A percentile compares a stretch with the other conserved stretches of the same genome.
Conservation (phyloP, 1,284 basidiomycete species). For the Fomitopsis palustris region DNA sequence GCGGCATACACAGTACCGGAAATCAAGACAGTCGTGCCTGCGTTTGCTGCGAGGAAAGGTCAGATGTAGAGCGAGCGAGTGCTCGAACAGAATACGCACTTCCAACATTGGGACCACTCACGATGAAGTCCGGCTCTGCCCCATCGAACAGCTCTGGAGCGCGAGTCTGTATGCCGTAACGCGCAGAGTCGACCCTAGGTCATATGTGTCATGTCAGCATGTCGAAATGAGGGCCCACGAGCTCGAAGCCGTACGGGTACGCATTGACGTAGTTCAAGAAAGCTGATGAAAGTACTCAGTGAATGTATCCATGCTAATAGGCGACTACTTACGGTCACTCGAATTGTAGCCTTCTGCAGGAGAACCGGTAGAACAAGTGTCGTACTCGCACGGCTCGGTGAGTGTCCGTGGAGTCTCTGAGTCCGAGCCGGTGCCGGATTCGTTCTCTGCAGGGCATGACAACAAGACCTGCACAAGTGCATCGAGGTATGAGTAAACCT, state of each 20-base stretch:
- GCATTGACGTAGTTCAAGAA: conserved; percentile 23
- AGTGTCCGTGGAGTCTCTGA: conserved; percentile 22
- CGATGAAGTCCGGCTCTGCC: conserved; percentile 42
- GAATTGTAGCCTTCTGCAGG: conserved; percentile 40
- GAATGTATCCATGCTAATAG: not conserved
- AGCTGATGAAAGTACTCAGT: conserved; percentile 4
- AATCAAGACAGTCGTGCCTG: conserved; percentile 10
- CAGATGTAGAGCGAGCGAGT: too few relatives aligned
- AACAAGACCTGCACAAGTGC: conserved; percentile 32
- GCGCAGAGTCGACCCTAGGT: conserved; percentile 38
- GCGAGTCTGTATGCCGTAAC: conserved; percentile 45
- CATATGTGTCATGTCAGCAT: not conserved
- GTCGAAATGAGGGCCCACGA: not conserved
- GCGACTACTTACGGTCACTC: conserved; percentile 34
- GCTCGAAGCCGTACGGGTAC: conserved; percentile 14
- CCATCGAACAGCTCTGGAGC: conserved; percentile 39
- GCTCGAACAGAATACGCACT: conserved; percentile 8
- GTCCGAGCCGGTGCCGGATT: conserved; percentile 40
- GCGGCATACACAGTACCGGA: conserved; percentile 21
- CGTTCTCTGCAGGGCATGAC: conserved; percentile 39
- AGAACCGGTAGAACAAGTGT: conserved; percentile 37
- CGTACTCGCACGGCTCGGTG: conserved; percentile 35
- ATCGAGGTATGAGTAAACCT: not conserved
- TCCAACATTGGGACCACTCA: conserved; percentile 31
- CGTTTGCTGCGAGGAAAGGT: conserved; percentile 9